phyloP scores from a whole-genome alignment of 169 alveolate species.

The Plasmodium inui region DNA sequence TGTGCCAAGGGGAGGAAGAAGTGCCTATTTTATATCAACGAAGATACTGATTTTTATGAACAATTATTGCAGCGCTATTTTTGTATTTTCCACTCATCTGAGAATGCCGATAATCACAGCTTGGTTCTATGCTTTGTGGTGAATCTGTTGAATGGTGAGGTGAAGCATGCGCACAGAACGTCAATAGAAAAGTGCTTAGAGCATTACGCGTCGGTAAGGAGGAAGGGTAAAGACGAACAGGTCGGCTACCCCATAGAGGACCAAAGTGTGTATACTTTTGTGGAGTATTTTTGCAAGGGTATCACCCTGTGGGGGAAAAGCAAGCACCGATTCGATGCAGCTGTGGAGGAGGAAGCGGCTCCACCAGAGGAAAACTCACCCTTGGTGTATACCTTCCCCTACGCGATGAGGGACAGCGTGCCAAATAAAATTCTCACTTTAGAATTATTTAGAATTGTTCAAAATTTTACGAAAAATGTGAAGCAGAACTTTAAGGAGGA shows the following conservation, averaged over 20 bases:
- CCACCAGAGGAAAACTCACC: background rate
- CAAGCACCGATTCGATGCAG: background rate
- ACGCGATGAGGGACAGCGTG: background rate
- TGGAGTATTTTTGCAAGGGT: conserved; percentile 34
- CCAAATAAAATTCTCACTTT: conserved; percentile 29
- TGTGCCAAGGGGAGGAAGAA: background rate
- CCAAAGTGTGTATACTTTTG: conserved; percentile 18
- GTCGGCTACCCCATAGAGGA: conserved; percentile 29
- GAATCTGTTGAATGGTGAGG: conserved; percentile 4
- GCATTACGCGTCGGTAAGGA: conserved; percentile 3
- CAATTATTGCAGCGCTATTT: conserved; percentile 42
- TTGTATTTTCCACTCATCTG: conserved; percentile 13
- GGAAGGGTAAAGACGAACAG: background rate
- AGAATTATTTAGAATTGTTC: conserved; percentile 51
- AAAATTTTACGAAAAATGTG: conserved; percentile 44
- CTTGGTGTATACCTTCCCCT: background rate
- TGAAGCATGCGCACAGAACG: background rate
- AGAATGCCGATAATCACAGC: conserved; percentile 35
- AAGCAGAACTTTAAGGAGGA: conserved; percentile 34
- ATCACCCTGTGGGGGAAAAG: conserved; percentile 28
- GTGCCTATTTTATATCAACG: conserved; percentile 51
- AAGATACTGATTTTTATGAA: conserved; percentile 41
- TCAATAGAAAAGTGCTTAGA: conserved; percentile 38
- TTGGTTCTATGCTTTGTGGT: conserved; percentile 14
- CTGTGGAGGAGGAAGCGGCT: background rate